Evolutionary conservation across 805 yeast genomes (phyloP).

Genomic region (Tetrapisispora phaffii): DNA sequence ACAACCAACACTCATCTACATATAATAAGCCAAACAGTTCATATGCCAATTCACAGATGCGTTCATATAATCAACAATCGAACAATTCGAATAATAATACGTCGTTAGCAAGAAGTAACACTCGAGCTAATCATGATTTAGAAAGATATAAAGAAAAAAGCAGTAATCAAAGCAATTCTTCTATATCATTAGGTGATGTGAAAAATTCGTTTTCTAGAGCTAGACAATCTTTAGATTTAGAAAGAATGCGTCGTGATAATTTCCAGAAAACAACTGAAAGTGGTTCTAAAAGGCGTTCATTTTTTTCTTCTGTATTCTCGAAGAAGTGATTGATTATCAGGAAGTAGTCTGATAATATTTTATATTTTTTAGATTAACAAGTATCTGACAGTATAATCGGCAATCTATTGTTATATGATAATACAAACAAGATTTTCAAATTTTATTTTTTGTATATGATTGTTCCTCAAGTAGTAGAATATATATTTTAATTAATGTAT

Average conservation of each 20-base stretch:
- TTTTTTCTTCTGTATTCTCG: conserved; percentile 21
- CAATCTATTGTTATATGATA: neutral
- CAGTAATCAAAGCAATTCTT: neutral
- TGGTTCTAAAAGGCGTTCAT: conserved; percentile 19
- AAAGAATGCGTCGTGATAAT: conserved; percentile 20
- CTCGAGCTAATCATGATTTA: conserved; percentile 7
- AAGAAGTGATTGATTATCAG: neutral
- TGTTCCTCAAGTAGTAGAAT: too few species aligned
- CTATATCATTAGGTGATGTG: conserved; percentile 7
- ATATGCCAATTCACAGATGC: neutral
- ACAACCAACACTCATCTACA: neutral
- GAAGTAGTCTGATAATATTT: neutral
- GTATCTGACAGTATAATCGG: neutral
- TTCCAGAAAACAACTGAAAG: conserved; percentile 7
- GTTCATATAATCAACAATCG: neutral
- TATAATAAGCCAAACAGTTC: neutral
- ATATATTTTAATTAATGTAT: too few species aligned
- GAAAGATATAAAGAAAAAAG: conserved; percentile 6
- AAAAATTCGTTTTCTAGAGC: conserved; percentile 19
- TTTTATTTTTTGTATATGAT: neutral
- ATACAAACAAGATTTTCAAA: neutral
- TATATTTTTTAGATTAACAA: neutral
- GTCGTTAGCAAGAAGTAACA: neutral
- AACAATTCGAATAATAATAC: neutral
- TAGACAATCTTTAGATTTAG: conserved; percentile 26